Conservation (phyloP, 2,329 filamentous ascomycete species). For the Ophiostoma himal-ulmi region DNA sequence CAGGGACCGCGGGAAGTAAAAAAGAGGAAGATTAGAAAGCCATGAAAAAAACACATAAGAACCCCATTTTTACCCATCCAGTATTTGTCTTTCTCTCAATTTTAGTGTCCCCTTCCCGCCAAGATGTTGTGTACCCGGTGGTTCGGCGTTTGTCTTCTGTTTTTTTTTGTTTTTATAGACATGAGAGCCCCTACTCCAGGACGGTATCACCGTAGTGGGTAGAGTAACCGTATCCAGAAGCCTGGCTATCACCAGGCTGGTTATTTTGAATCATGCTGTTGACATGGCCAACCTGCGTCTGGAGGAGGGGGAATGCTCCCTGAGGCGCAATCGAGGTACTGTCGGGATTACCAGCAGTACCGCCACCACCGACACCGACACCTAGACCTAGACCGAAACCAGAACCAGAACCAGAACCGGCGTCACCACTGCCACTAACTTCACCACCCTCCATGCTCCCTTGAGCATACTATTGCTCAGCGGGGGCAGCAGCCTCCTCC, state of each 20-base stretch:
- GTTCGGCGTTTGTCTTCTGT: neutral
- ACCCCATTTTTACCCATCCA: slow-evolving; percentile 13
- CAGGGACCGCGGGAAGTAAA: neutral
- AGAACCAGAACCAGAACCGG: slow-evolving; percentile 9
- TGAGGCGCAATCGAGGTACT: neutral
- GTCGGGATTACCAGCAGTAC: neutral
- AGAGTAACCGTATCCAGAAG: neutral
- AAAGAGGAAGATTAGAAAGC: neutral
- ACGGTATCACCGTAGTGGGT: slow-evolving; percentile 10
- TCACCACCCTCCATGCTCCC: neutral
- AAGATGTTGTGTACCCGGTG: neutral
- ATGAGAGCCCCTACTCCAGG: neutral
- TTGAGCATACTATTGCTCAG: slow-evolving; percentile 40
- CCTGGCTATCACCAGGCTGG: neutral
- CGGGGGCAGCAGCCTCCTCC: slow-evolving; percentile 47
- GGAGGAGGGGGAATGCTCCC: neutral
- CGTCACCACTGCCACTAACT: slow-evolving; percentile 10
- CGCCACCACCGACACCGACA: neutral
- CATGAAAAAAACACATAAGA: slow-evolving; percentile 11
- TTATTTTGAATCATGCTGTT: neutral
- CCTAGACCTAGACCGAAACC: neutral
- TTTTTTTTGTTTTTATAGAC: neutral
- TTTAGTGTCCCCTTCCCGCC: slow-evolving; percentile 2
- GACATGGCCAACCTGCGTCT: neutral
- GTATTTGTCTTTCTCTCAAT: slow-evolving; percentile 1